A percentile compares a stretch with the other conserved stretches of the same genome.
Conservation (phyloP, 257 asterid genomes). For the Fraxinus cuspidata region DNA sequence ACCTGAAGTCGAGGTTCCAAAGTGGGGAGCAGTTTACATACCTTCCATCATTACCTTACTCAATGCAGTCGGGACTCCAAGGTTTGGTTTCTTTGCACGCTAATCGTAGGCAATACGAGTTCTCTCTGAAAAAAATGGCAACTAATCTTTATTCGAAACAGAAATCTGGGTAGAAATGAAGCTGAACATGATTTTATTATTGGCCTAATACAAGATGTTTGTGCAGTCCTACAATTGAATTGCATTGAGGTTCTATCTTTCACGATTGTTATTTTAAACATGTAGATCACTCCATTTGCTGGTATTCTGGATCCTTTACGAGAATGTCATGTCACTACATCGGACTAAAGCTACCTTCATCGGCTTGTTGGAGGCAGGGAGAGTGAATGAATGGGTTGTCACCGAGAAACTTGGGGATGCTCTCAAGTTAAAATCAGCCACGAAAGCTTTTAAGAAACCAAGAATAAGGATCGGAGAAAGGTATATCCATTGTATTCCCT, state of each 20-base stretch:
- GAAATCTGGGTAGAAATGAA: too few species aligned
- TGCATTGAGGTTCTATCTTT: background rate
- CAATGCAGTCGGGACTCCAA: slow-evolving; percentile 89
- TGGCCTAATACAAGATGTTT: background rate
- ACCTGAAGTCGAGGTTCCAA: slow-evolving; percentile 83
- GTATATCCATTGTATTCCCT: slow-evolving; percentile 29
- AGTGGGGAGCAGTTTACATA: slow-evolving; percentile 90
- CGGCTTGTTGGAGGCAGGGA: slow-evolving; percentile 80
- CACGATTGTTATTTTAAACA: background rate
- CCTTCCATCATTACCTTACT: slow-evolving; percentile 78
- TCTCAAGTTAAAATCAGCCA: slow-evolving; percentile 58
- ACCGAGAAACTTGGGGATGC: slow-evolving; percentile 92
- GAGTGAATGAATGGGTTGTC: slow-evolving; percentile 97
- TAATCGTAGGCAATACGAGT: background rate
- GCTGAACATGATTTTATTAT: background rate
- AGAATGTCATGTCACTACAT: slow-evolving; percentile 93
- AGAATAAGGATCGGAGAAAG: slow-evolving; percentile 71
- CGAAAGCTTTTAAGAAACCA: slow-evolving; percentile 52
- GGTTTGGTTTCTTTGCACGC: slow-evolving; percentile 36
- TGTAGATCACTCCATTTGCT: slow-evolving; percentile 83
- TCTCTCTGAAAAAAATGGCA: background rate
- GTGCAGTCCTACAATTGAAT: background rate
- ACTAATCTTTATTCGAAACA: too few species aligned
- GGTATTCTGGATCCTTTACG: slow-evolving; percentile 88
- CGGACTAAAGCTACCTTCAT: slow-evolving; percentile 91